Base-by-base conservation (phyloP, 2,329 filamentous ascomycete species). In the Albifimbria verrucaria region DNA sequence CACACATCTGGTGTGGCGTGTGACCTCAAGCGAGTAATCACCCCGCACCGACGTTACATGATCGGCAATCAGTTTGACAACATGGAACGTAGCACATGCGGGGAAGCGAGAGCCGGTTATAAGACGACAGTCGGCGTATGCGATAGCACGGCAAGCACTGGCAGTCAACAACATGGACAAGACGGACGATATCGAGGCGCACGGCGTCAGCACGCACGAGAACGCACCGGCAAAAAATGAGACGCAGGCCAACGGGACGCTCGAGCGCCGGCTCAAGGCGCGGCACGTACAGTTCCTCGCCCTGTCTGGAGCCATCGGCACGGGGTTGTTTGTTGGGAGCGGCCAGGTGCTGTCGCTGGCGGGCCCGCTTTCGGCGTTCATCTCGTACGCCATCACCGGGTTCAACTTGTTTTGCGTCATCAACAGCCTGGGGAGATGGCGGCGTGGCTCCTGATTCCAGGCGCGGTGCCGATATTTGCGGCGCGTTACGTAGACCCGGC, bases 371-470 rank as follows among this genome's bases (percentile, higher is more conserved):
- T 73, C 71, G 5, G 69, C 71, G 2, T 69, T 75, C 49, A 62
- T 76, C 5, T 72, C 69, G 7, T 76, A 76, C 53, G 56, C 70
- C 22, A 64, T 74, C 52, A 77, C 73, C 3, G 76, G 76, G 1
- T 70, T 76, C 56, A 75, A 77, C 47, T 66, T 79, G n/a, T 78
- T 71, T 60, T 76, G 72, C 49, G 75, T 79, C 25, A 75, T 78
- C 52, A 68, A 71, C 56, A 68, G 69, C 61, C 78, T 86, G 51
- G 77, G 76, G 80, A 83, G 67, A 81, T 87, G 72, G 81, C 82
- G 21, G 77, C 83, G 26, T 86, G 82, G 72, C 76, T 87, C 49
- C 81, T 83, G 3, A 67, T 85, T 56, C 73, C 81, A 24, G 77
- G 79, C n/a, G 77, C 77, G 5, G 75, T 81, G 7, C 73, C 77